phyloP scores from a whole-genome alignment of 2,329 filamentous ascomycete genomes.

The Colletotrichum sp. region DNA sequence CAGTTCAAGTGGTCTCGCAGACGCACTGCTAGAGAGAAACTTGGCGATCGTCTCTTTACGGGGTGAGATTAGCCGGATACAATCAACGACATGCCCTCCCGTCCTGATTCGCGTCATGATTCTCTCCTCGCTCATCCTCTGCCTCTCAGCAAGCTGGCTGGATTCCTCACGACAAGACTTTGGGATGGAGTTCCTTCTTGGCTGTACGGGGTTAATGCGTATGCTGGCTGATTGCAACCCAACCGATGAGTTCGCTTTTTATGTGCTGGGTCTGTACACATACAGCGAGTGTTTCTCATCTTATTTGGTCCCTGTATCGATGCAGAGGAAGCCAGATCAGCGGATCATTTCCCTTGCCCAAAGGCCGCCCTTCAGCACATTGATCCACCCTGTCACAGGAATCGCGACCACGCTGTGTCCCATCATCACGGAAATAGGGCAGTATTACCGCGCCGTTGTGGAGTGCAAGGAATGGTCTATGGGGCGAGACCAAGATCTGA shows the following conservation, averaged over 20 bases:
- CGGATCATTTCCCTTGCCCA: neutral
- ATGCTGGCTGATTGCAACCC: neutral
- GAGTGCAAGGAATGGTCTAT: neutral
- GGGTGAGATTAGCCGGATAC: neutral
- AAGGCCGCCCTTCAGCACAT: neutral
- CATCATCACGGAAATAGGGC: neutral
- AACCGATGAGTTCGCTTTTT: neutral
- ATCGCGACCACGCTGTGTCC: neutral
- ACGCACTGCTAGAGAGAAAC: neutral
- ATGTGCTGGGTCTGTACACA: neutral
- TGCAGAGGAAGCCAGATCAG: neutral
- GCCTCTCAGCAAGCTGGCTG: neutral
- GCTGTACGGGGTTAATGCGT: neutral
- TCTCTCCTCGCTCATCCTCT: neutral
- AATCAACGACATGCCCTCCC: neutral
- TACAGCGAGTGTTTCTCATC: neutral
- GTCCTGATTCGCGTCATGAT: neutral
- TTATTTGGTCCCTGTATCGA: neutral
- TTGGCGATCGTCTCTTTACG: neutral
- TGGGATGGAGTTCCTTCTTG: neutral
- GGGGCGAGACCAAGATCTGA: neutral
- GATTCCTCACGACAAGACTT: neutral
- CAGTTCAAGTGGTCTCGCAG: neutral
- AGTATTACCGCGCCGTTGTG: neutral
- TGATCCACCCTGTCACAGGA: neutral